phyloP scores from a whole-genome alignment of 371 early-diverging fungal genomes.

The Parasitella parasitica region DNA sequence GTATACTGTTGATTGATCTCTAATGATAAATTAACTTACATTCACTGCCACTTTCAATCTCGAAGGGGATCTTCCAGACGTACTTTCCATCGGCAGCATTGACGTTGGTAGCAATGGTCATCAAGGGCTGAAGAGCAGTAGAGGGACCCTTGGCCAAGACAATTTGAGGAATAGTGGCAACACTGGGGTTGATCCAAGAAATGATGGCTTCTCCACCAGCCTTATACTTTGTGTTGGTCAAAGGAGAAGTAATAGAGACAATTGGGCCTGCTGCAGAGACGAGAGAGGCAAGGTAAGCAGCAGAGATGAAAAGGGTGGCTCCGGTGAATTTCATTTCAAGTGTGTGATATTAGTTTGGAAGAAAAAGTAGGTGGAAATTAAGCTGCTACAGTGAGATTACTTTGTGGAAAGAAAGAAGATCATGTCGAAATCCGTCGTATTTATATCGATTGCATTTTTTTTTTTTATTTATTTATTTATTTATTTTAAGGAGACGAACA shows the following conservation, averaged over 20 bases:
- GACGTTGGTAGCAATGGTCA: slow-evolving; percentile 34
- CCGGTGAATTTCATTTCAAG: slow-evolving; percentile 24
- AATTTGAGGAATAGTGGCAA: slow-evolving; percentile 28
- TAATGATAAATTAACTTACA: slow-evolving; percentile 25
- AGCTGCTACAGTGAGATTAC: not conserved
- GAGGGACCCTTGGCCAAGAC: slow-evolving; percentile 33
- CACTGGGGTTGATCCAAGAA: slow-evolving; percentile 31
- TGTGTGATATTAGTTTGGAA: not conserved
- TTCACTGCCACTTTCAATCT: slow-evolving; percentile 27
- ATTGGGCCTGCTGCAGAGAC: slow-evolving; percentile 18
- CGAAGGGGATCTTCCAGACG: slow-evolving; percentile 32
- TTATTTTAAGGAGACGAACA: slow-evolving; percentile 3
- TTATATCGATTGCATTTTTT: not conserved
- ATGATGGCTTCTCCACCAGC: slow-evolving; percentile 31
- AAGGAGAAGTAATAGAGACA: slow-evolving; percentile 40
- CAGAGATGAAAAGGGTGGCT: slow-evolving; percentile 16
- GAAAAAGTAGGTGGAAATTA: not conserved
- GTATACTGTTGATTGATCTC: not conserved
- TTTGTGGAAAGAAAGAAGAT: not conserved
- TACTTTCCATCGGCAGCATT: slow-evolving; percentile 23
- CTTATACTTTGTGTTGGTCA: slow-evolving; percentile 25
- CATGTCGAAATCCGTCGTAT: not conserved
- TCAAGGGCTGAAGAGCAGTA: slow-evolving; percentile 29
- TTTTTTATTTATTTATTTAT: too few relatives aligned
- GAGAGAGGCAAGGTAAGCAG: slow-evolving; percentile 20